A percentile compares a stretch with the other conserved stretches of the same genome.
Evolutionary conservation across 225 moss, liverwort and hornwort species (phyloP).

Genomic region (Asterella californica): DNA sequence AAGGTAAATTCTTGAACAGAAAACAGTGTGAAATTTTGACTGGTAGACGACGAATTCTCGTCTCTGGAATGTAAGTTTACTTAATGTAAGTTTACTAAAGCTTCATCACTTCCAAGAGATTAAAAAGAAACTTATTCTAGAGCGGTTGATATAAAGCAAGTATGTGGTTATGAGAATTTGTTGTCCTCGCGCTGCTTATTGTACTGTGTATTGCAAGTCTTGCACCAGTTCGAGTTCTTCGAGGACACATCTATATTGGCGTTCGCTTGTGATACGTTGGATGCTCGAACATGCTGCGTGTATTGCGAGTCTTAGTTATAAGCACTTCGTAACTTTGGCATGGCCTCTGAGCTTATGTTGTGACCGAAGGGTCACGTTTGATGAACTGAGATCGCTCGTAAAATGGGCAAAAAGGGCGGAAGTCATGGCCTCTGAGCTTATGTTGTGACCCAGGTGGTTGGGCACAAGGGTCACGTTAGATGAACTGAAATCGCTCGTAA

Average conservation of each 20-base stretch:
- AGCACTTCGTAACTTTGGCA: not conserved
- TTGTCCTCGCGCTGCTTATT: not conserved
- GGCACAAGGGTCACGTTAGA: not conserved
- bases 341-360: not conserved
- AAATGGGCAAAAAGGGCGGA: too few species aligned
- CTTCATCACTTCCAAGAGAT: not conserved
- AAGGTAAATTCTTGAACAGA: slow-evolving; percentile 39
- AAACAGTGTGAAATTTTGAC: not conserved
- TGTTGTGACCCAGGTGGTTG: not conserved
- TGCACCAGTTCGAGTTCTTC: too few species aligned
- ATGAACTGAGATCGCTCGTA: not conserved
- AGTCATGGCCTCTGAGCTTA: not conserved
- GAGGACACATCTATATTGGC: not conserved
- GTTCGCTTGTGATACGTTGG: not conserved
- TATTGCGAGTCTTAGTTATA: not conserved
- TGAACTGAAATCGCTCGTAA: not conserved
- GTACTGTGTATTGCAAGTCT: too few species aligned
- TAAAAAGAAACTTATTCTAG: too few species aligned
- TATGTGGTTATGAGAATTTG: not conserved
- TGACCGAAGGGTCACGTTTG: not conserved
- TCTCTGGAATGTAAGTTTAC: not conserved
- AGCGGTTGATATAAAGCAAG: too few species aligned
- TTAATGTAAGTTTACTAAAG: too few species aligned
- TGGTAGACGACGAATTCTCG: not conserved
- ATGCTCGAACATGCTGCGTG: too few species aligned